Evolutionary conservation across 768 basidiomycete genomes (phyloP).

Genomic region (Daedaleopsis nitida): DNA sequence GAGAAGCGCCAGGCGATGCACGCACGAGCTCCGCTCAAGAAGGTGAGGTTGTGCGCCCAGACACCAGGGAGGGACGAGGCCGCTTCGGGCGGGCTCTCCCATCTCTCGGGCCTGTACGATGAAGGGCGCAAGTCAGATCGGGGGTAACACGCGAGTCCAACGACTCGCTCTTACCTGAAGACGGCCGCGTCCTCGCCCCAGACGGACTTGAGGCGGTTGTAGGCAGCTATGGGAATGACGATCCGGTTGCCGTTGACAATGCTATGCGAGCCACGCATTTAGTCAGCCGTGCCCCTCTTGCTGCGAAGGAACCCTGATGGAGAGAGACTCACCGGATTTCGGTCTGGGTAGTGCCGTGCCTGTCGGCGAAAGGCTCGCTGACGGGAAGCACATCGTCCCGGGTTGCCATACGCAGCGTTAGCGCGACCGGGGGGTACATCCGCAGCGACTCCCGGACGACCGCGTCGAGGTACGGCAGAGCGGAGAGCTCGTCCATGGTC

Average conservation of each 20-base stretch:
- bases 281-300: no score
- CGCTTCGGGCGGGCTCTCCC: constrained; percentile 50
- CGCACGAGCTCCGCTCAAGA: constrained; percentile 65
- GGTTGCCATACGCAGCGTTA: constrained; percentile 47
- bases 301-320: no score
- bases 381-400: constrained; percentile 56
- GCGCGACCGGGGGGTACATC: constrained; percentile 52
- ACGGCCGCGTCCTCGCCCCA: constrained; percentile 67
- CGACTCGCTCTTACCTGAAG: constrained; percentile 48
- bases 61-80: constrained; percentile 55
- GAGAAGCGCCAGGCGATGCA: constrained; percentile 73
- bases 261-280: no score
- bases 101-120: constrained; percentile 59
- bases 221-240: constrained; percentile 49
- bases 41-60: constrained; percentile 60
- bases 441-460: constrained; percentile 64
- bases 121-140: background rate
- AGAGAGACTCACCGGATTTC: constrained; percentile 7
- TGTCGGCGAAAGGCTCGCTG: constrained; percentile 28
- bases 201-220: constrained; percentile 53
- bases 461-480: constrained; percentile 69
- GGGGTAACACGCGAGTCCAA: background rate
- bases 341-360: constrained; percentile 18
- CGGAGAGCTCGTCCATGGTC: constrained; percentile 67
- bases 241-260: constrained; percentile 33